These are phyloP conservation scores for Penicillium fuscoglaucum DNA, from an alignment of 2,329 filamentous ascomycete genomes.

Conservation along the genomic window DNA sequence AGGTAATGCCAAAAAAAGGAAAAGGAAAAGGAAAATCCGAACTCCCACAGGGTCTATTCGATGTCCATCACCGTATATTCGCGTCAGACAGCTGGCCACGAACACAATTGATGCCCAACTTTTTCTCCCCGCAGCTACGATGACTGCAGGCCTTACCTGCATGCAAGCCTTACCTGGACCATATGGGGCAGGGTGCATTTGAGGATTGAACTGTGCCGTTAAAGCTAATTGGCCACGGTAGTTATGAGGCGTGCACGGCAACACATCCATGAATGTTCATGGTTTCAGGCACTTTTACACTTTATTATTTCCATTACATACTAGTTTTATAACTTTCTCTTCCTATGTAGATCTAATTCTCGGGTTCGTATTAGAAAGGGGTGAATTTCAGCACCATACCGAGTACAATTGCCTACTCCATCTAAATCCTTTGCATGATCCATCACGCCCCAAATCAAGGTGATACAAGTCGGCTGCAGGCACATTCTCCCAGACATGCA, in stretches of 20 bases:
- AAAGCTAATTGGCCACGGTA: neutral
- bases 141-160: conserved; percentile 4
- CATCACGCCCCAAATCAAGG: neutral
- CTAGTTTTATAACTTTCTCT: neutral
- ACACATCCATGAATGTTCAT: neutral
- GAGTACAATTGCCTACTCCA: neutral
- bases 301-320: neutral
- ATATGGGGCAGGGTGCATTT: conserved; percentile 4
- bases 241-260: neutral
- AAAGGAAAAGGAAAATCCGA: neutral
- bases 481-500: neutral
- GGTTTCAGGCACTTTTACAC: neutral
- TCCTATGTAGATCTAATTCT: neutral
- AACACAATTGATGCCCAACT: conserved; percentile 14
- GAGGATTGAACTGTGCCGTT: neutral
- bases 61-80: neutral
- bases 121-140: neutral
- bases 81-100: neutral
- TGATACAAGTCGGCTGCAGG: conserved; percentile 4
- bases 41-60: neutral
- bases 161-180: conserved; percentile 10
- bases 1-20: neutral
- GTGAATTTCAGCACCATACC: too few relatives aligned
- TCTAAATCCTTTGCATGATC: neutral
- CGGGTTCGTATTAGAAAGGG: neutral